Conservation (phyloP, 805 yeast species). For the Lipomyces sp. region DNA sequence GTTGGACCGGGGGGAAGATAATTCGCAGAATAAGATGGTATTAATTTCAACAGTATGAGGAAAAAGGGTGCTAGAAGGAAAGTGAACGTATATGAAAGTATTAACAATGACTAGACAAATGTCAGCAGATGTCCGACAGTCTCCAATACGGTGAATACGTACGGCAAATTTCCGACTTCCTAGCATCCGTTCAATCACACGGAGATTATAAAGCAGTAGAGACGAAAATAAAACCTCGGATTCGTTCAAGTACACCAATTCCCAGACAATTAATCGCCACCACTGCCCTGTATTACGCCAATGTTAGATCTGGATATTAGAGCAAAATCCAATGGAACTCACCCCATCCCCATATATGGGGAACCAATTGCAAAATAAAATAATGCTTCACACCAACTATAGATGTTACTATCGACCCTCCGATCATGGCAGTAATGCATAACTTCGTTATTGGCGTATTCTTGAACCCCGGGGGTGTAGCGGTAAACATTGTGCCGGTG, state of each 20-base stretch:
- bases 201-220: constrained; percentile 41
- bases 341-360: constrained; percentile 39
- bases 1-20: constrained; percentile 40
- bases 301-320: too few species aligned
- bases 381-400: constrained; percentile 41
- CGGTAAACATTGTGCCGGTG: constrained; percentile 35
- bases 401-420: constrained; percentile 39
- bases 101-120: constrained; percentile 19
- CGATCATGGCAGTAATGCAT: constrained; percentile 31
- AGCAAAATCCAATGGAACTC: constrained; percentile 11
- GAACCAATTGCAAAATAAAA: constrained; percentile 37
- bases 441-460: constrained; percentile 40
- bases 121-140: too few species aligned
- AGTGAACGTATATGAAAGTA: constrained; percentile 30
- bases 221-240: constrained; percentile 41
- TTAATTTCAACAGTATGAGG: constrained; percentile 17
- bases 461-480: constrained; percentile 42
- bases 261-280: constrained; percentile 39
- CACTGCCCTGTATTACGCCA: constrained; percentile 37
- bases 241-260: constrained; percentile 35
- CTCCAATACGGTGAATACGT: too few species aligned
- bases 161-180: constrained; percentile 41
- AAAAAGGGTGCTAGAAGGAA: constrained; percentile 29
- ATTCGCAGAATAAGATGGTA: constrained; percentile 27
- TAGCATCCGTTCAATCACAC: constrained; percentile 41